phyloP scores from a whole-genome alignment of 1,284 basidiomycete species.

The Ceratobasidium sp. region DNA sequence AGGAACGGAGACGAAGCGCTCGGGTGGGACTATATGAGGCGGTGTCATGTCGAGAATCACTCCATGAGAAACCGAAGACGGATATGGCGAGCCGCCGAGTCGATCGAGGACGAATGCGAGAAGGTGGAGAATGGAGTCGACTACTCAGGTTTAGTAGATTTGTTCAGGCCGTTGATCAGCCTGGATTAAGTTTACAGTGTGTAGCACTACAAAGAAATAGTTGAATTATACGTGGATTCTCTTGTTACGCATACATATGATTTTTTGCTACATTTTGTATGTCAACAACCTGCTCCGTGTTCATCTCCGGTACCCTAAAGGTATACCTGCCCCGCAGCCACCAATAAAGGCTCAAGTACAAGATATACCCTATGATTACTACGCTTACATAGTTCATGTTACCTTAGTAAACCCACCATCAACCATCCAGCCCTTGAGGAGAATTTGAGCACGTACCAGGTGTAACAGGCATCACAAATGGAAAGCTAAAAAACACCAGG shows the following conservation, averaged over 20 bases:
- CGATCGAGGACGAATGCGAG: conserved; percentile 28
- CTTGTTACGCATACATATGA: too few relatives aligned
- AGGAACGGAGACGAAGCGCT: conserved; percentile 31
- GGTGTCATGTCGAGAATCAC: conserved; percentile 27
- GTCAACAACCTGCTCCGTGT: too few relatives aligned
- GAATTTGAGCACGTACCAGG: conserved; percentile 19
- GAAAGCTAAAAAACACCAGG: conserved; percentile 36
- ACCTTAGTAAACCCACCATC: not conserved
- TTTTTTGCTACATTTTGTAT: too few relatives aligned
- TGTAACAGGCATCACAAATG: conserved; percentile 40
- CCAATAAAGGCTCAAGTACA: conserved; percentile 37
- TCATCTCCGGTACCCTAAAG: conserved; percentile 17
- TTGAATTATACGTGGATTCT: too few relatives aligned
- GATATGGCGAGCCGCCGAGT: conserved; percentile 33
- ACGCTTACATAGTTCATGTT: conserved; percentile 45
- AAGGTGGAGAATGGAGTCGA: conserved; percentile 9
- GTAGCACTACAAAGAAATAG: too few relatives aligned
- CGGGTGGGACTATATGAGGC: conserved; percentile 32
- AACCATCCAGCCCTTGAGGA: not conserved
- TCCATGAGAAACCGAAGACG: conserved; percentile 41
- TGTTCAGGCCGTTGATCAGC: too few relatives aligned
- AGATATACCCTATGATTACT: conserved; percentile 25
- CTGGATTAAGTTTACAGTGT: too few relatives aligned
- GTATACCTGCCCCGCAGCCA: not conserved
- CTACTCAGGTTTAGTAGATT: too few relatives aligned